A percentile compares a stretch with the other conserved stretches of the same genome.
Conservation (phyloP, 2,329 filamentous ascomycete species). For the Diaporthe longicolla region DNA sequence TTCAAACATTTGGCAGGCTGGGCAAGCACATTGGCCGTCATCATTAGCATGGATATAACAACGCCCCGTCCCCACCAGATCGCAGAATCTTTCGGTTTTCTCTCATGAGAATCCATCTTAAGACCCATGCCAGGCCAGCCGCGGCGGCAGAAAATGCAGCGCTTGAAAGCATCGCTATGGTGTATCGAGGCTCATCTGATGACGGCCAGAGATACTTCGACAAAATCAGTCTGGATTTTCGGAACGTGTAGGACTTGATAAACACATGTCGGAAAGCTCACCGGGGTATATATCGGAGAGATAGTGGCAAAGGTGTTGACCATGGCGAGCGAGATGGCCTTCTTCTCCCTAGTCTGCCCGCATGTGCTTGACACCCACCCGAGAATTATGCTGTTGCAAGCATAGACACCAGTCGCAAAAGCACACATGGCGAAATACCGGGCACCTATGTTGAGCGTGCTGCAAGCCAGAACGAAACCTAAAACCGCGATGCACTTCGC, state of each 20-base stretch:
- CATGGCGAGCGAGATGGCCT: not conserved
- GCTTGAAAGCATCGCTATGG: not conserved
- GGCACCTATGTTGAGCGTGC: not conserved
- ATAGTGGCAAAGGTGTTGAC: not conserved
- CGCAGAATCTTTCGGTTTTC: not conserved
- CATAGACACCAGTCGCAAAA: not conserved
- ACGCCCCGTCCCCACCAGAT: not conserved
- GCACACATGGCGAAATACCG: not conserved
- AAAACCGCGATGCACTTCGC: not conserved
- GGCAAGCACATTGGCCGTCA: not conserved
- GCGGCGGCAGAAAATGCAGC: not conserved
- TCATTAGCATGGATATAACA: not conserved
- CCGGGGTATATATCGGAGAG: not conserved
- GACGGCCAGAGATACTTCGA: not conserved
- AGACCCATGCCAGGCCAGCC: not conserved
- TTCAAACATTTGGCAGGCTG: not conserved
- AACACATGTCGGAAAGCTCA: not conserved
- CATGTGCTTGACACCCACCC: not conserved
- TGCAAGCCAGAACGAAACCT: not conserved
- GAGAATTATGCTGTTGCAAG: not conserved
- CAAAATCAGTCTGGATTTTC: not conserved
- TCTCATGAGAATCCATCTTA: not conserved
- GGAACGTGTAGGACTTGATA: not conserved
- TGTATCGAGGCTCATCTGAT: not conserved
- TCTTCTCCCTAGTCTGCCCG: not conserved